Base-by-base conservation (phyloP, 1,139 yeast species). In the Kodamaea alishanica region DNA sequence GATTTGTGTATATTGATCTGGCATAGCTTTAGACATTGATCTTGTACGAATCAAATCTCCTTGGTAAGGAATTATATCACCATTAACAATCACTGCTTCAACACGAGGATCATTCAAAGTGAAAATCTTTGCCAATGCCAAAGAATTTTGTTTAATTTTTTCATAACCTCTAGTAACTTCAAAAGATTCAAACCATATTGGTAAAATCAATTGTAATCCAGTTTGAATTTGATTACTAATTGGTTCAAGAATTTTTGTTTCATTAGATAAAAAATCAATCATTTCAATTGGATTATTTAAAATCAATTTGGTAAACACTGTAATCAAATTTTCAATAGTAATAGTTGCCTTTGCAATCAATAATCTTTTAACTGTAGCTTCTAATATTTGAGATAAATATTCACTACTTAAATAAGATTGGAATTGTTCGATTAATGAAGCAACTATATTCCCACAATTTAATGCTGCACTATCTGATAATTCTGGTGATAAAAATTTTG, bases 141-240 rank as follows among this genome's bases (percentile, higher is more conserved):
- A 57, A 5, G 87, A 75, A 54, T 86, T 86, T 42, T 79, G 79
- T 46, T 76, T 73, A 40, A 90, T 87, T 44, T 79, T 80, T 29
- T 81, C 85, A 44, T 76, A 81, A 0, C 97, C 97, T 43, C 94
- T 69, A 33, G 90, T 75, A 1, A 84, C 79, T 51, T 86, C 94
- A 60, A 86, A 90, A 2, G 89, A 77, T 28, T 79, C 79, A 37
- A 90, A 74, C 97, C 97, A 90, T 39, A 84, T 81, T 5, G 83
- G 82, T 35, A 86, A 55, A 2, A 83, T 76, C 3, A 67, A 57
- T 6, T 60, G 57, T 10, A 83, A 56, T 1, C 80, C 81, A 33
- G 63, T 49, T 6, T 51, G 44, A 4, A 40, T 44, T 0, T 37
- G 43, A 3, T 58, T 56, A 1, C 55, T 41, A 30, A 45, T 38